These are phyloP conservation scores for Galerina marginata DNA, from an alignment of 768 basidiomycete species.

Conservation along the genomic window DNA sequence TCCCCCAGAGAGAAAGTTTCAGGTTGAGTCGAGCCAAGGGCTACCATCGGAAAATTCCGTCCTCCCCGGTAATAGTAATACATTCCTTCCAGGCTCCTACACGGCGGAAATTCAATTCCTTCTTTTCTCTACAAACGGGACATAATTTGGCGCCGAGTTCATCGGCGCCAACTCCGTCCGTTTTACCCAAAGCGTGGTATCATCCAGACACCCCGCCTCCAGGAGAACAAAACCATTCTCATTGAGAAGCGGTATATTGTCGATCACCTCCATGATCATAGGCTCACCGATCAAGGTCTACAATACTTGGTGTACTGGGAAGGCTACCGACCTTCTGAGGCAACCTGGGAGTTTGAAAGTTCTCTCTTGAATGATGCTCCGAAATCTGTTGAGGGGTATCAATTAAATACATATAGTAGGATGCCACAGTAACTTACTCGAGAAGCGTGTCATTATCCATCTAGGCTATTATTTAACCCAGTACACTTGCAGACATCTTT, in stretches of 20 bases:
- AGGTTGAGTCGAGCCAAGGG: no score
- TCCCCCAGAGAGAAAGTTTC: no score
- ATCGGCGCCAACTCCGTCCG: slow-evolving; percentile 20
- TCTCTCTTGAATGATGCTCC: slow-evolving; percentile 57
- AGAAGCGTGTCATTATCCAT: no score
- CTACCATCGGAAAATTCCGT: no score
- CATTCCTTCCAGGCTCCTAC: no score
- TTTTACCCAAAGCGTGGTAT: slow-evolving; percentile 56
- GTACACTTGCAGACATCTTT: no score
- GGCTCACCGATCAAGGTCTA: slow-evolving; percentile 34
- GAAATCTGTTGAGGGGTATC: slow-evolving; percentile 47
- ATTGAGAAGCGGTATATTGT: slow-evolving; percentile 52
- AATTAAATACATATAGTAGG: no score
- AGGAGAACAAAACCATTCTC: slow-evolving; percentile 36
- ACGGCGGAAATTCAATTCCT: no score
- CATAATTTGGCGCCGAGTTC: slow-evolving; percentile 27
- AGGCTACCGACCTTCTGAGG: slow-evolving; percentile 55
- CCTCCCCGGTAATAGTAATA: no score
- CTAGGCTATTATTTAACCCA: no score
- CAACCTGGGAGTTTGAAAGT: slow-evolving; percentile 63
- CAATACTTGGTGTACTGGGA: slow-evolving; percentile 61
- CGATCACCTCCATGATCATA: slow-evolving; percentile 42
- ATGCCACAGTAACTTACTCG: no score
- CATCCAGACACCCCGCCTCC: slow-evolving; percentile 49
- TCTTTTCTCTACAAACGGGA: no score